A percentile compares a stretch with the other conserved stretches of the same genome.
phyloP scores from a whole-genome alignment of 2,329 filamentous ascomycete genomes.

The Sordariomycetes sp. region DNA sequence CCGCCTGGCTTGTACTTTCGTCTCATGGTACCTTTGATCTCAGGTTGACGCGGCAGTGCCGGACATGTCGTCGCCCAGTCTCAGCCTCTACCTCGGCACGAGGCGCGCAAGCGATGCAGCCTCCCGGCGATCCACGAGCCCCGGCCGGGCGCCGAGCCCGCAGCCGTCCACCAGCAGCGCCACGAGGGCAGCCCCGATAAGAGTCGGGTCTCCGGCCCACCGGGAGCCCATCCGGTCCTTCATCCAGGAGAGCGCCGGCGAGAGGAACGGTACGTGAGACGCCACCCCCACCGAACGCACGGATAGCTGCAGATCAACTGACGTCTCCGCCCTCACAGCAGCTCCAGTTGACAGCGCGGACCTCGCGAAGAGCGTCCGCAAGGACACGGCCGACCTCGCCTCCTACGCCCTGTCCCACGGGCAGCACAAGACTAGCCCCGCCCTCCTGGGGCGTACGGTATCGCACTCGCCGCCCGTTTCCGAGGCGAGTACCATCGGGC shows the following conservation, averaged over 20 bases:
- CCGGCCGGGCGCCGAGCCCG: not conserved
- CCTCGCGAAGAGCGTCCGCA: slow-evolving; percentile 66
- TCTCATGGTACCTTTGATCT: not conserved
- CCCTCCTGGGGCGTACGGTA: not conserved
- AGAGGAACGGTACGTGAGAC: slow-evolving; percentile 36
- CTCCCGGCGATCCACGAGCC: not conserved
- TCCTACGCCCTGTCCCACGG: slow-evolving; percentile 64
- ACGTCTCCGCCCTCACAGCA: slow-evolving; percentile 10
- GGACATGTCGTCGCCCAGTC: not conserved
- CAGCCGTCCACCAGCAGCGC: not conserved
- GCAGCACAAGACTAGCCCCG: slow-evolving; percentile 15
- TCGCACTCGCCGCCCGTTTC: not conserved
- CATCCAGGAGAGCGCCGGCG: slow-evolving; percentile 51
- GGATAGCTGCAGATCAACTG: not conserved
- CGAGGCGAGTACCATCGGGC: not conserved
- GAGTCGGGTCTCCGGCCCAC: slow-evolving; percentile 22
- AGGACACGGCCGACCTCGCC: slow-evolving; percentile 79
- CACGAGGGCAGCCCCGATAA: not conserved
- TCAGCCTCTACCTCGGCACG: not conserved
- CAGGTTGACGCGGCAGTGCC: not conserved
- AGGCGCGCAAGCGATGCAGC: not conserved
- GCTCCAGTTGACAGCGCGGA: slow-evolving; percentile 53
- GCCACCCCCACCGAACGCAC: not conserved
- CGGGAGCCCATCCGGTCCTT: slow-evolving; percentile 60
- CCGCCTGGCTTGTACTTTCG: not conserved